Conservation (phyloP, 2,329 filamentous ascomycete genomes). For the Penicillium janthinellum region DNA sequence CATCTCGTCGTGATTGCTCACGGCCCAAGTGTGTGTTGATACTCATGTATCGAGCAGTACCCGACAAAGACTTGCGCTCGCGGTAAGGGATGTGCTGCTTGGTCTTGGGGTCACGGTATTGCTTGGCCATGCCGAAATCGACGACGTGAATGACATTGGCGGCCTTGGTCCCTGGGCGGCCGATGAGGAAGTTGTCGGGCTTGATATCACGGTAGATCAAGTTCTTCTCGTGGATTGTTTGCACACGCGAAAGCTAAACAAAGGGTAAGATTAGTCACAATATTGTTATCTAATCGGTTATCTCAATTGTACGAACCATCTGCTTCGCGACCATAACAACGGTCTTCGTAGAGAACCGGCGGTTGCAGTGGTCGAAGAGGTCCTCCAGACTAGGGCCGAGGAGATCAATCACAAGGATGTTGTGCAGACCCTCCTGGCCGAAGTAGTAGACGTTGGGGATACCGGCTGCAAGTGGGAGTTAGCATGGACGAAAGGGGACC, state of each 20-base stretch:
- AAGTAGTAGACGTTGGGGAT: constrained; percentile 99
- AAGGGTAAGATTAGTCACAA: not conserved
- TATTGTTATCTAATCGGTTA: not conserved
- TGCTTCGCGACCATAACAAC: constrained; percentile 99
- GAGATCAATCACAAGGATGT: constrained; percentile 96
- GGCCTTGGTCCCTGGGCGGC: constrained; percentile 86
- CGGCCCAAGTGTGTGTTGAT: constrained; percentile 98
- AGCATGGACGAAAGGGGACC: constrained; percentile 28
- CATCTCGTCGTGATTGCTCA: constrained; percentile 93
- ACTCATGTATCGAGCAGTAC: constrained; percentile 97
- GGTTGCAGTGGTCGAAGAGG: constrained; percentile 94
- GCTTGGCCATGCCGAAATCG: constrained; percentile 99
- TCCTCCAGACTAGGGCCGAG: constrained; percentile 94
- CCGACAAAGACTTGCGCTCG: constrained; percentile 93
- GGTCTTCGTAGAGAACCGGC: constrained; percentile 94
- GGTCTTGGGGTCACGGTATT: constrained; percentile 97
- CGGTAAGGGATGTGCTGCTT: constrained; percentile 99
- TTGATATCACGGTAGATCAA: constrained; percentile 99
- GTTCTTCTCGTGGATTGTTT: constrained; percentile 97
- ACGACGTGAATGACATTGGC: constrained; percentile 98
- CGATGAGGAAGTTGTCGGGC: constrained; percentile 98
- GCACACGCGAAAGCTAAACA: constrained; percentile 73
- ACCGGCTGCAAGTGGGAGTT: constrained; percentile 65
- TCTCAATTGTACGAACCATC: constrained; percentile 66
- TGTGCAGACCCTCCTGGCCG: constrained; percentile 96